Evolutionary conservation across 306 rosid genomes (phyloP).

Genomic region (Coriaria nepalensis): DNA sequence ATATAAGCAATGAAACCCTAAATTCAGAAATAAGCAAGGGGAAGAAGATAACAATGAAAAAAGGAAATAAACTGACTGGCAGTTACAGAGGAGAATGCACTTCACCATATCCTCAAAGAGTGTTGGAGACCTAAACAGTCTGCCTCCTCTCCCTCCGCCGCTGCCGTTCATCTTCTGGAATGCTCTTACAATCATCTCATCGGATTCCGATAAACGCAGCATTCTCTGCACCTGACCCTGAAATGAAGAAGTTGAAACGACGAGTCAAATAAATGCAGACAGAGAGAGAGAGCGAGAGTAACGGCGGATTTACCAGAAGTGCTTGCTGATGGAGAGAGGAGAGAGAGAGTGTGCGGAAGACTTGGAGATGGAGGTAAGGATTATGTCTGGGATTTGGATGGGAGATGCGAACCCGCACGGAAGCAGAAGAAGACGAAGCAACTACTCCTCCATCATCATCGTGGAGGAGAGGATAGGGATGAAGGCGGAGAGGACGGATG

Average conservation of each 20-base stretch:
- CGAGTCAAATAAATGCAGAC: not conserved
- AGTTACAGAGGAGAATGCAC: conserved; percentile 42
- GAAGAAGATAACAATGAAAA: not conserved
- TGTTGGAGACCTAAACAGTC: conserved; percentile 40
- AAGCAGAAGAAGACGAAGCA: too few species aligned
- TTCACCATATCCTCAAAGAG: conserved; percentile 51
- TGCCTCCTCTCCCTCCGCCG: conserved; percentile 14
- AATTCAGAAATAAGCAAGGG: not conserved
- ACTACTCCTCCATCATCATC: too few species aligned
- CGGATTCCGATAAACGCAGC: conserved; percentile 32
- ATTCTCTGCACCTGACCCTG: conserved; percentile 31
- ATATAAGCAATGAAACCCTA: too few species aligned
- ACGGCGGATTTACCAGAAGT: conserved; percentile 12
- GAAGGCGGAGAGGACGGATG: conserved; percentile 24
- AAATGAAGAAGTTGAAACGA: not conserved
- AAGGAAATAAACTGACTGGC: conserved; percentile 20
- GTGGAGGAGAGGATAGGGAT: too few species aligned
- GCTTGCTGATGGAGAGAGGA: conserved; percentile 15
- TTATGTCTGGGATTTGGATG: conserved; percentile 7
- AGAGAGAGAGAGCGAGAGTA: not conserved
- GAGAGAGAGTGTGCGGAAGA: conserved; percentile 12
- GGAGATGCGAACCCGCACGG: conserved; percentile 20
- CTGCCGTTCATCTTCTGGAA: conserved; percentile 12
- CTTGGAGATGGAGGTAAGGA: conserved; percentile 12
- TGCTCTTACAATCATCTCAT: conserved; percentile 22